Evolutionary conservation across 2,329 filamentous ascomycete species (phyloP).

Genomic region (Diaporthe batatas): DNA sequence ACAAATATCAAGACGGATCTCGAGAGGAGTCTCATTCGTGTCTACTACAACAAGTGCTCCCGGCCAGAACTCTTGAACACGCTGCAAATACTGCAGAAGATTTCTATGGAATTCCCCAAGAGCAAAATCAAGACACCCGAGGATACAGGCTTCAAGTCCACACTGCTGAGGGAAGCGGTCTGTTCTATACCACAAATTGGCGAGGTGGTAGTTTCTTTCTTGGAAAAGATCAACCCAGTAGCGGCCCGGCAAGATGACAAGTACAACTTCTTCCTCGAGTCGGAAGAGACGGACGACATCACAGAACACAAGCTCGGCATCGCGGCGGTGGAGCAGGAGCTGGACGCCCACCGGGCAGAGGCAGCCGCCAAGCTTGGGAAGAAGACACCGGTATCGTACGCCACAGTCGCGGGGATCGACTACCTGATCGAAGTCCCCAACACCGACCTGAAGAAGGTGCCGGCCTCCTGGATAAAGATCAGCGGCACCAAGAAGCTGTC

Average conservation of each 20-base stretch:
- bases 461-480: conserved; percentile 94
- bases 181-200: conserved; percentile 82
- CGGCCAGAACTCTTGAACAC: conserved; percentile 88
- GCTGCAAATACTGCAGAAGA: conserved; percentile 86
- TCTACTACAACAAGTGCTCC: conserved; percentile 97
- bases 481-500: conserved; percentile 93
- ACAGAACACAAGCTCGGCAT: conserved; percentile 91
- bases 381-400: conserved; percentile 79
- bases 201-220: conserved; percentile 77
- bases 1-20: conserved; percentile 82
- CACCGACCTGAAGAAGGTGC: conserved; percentile 83
- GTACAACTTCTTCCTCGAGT: conserved; percentile 91
- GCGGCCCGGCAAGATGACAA: conserved; percentile 89
- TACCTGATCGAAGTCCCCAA: conserved; percentile 95
- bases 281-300: conserved; percentile 89
- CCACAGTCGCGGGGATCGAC: conserved; percentile 90
- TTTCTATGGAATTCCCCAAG: conserved; percentile 80
- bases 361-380: conserved; percentile 81
- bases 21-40: conserved; percentile 92
- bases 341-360: conserved; percentile 79
- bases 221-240: conserved; percentile 87
- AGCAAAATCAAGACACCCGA: conserved; percentile 68
- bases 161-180: conserved; percentile 78
- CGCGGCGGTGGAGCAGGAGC: conserved; percentile 89
- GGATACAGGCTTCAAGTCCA: conserved; percentile 80